Percentiles rank a stretch among this genome's conserved stretches.
Evolutionary conservation across 1,139 yeast species (phyloP).

Genomic region (Kodamaea sp.): DNA sequence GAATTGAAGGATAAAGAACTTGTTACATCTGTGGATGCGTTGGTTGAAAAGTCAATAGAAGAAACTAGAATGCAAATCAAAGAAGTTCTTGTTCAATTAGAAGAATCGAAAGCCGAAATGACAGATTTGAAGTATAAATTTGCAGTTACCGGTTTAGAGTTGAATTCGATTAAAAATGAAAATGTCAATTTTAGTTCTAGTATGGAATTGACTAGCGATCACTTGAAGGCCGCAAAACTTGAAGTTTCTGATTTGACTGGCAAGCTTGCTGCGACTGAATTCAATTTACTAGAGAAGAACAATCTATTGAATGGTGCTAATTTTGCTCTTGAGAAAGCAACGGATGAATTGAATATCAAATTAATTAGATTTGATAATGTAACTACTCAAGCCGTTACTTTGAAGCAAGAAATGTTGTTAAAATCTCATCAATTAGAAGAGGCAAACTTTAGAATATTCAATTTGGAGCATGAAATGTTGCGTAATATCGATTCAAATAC

Average conservation of each 20-base stretch:
- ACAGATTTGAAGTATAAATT: too few relatives aligned
- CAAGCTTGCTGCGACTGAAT: neutral
- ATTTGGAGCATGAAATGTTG: too few relatives aligned
- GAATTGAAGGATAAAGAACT: too few relatives aligned
- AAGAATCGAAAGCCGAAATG: neutral
- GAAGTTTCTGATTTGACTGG: slow-evolving; percentile 1
- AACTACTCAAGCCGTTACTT: neutral
- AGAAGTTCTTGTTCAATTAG: too few relatives aligned
- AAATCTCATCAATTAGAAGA: too few relatives aligned
- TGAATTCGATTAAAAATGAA: too few relatives aligned
- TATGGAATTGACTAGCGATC: neutral
- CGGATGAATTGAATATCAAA: neutral
- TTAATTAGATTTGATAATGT: neutral
- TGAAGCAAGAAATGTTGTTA: neutral
- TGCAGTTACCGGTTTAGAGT: too few relatives aligned
- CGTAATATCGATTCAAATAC: neutral
- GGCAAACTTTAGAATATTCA: too few relatives aligned
- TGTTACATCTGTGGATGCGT: too few relatives aligned
- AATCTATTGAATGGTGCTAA: slow-evolving; percentile 2
- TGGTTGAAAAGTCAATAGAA: too few relatives aligned
- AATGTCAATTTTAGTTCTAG: neutral
- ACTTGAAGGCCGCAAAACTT: neutral
- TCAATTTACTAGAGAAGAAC: slow-evolving; percentile 1
- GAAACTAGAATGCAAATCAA: too few relatives aligned
- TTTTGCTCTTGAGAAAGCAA: neutral